Percentiles rank a stretch among this genome's conserved stretches.
Conservation (phyloP, 2,329 filamentous ascomycete genomes). For the Aspergillus vadensis region DNA sequence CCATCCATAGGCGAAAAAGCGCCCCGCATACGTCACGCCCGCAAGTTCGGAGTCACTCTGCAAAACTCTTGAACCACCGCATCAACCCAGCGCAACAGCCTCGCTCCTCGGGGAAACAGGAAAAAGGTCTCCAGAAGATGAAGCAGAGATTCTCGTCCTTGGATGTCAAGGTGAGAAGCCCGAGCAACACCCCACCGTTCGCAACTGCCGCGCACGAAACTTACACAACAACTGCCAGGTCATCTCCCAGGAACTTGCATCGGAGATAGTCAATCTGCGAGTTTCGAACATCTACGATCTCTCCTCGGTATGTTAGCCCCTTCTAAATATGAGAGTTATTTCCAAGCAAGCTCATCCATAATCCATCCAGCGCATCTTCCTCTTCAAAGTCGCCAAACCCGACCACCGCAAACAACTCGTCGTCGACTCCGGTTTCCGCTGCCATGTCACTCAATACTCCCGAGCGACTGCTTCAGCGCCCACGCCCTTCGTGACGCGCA, state of each 20-base stretch:
- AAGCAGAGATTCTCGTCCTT: slow-evolving; percentile 62
- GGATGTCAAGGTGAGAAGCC: slow-evolving; percentile 54
- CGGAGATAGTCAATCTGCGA: slow-evolving; percentile 73
- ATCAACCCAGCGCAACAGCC: slow-evolving; percentile 12
- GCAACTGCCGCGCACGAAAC: background rate
- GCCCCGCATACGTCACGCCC: slow-evolving; percentile 44
- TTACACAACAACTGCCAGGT: slow-evolving; percentile 58
- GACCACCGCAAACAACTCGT: slow-evolving; percentile 86
- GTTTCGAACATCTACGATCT: slow-evolving; percentile 95
- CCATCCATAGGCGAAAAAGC: slow-evolving; percentile 14
- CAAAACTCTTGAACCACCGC: slow-evolving; percentile 18
- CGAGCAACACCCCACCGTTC: background rate
- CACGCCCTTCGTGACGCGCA: slow-evolving; percentile 77
- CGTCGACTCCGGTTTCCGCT: slow-evolving; percentile 93
- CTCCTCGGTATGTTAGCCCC: slow-evolving; percentile 61
- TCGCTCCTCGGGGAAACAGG: slow-evolving; percentile 12
- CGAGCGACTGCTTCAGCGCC: slow-evolving; percentile 83
- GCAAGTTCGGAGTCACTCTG: slow-evolving; percentile 2
- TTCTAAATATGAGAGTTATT: background rate
- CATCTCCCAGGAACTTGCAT: slow-evolving; percentile 88
- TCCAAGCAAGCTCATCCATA: background rate
- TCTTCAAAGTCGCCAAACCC: slow-evolving; percentile 92
- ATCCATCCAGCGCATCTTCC: slow-evolving; percentile 71
- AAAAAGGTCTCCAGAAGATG: slow-evolving; percentile 42
- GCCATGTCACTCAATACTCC: slow-evolving; percentile 87